A percentile compares a stretch with the other conserved stretches of the same genome.
Conservation (phyloP, 2,329 filamentous ascomycete species). For the Cercospora citrullina region DNA sequence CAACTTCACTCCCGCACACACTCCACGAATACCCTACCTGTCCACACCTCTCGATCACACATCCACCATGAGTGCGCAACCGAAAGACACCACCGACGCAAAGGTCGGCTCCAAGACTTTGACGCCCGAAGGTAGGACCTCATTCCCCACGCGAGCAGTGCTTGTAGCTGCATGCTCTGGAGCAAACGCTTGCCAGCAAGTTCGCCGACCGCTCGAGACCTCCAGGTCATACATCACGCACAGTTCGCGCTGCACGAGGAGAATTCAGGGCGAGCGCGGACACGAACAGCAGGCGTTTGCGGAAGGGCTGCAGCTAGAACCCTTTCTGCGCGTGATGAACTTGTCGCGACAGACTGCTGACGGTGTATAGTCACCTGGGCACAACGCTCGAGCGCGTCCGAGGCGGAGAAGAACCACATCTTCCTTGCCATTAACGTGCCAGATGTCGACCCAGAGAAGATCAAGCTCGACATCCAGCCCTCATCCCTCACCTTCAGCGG, state of each 20-base stretch:
- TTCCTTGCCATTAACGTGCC: conserved; percentile 88
- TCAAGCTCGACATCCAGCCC: conserved; percentile 82
- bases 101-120: conserved; percentile 39
- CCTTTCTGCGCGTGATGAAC: background rate
- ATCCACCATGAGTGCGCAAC: conserved; percentile 34
- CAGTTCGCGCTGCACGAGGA: background rate
- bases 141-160: background rate
- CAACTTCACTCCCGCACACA: background rate
- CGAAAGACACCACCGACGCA: conserved; percentile 39
- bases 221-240: background rate
- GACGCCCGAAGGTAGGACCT: conserved; percentile 40
- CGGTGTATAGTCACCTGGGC: conserved; percentile 81
- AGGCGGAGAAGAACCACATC: conserved; percentile 87
- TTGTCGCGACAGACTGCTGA: conserved; percentile 22
- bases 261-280: background rate
- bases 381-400: conserved; percentile 82
- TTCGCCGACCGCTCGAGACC: background rate
- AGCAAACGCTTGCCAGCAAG: background rate
- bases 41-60: conserved; percentile 10
- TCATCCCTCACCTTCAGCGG: conserved; percentile 78
- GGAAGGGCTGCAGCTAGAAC: background rate
- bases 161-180: background rate
- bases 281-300: background rate
- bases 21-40: conserved; percentile 14
- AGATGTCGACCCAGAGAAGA: conserved; percentile 72